Base-by-base conservation (phyloP, 2,329 filamentous ascomycete species). In the Ceratocystis huliohia region DNA sequence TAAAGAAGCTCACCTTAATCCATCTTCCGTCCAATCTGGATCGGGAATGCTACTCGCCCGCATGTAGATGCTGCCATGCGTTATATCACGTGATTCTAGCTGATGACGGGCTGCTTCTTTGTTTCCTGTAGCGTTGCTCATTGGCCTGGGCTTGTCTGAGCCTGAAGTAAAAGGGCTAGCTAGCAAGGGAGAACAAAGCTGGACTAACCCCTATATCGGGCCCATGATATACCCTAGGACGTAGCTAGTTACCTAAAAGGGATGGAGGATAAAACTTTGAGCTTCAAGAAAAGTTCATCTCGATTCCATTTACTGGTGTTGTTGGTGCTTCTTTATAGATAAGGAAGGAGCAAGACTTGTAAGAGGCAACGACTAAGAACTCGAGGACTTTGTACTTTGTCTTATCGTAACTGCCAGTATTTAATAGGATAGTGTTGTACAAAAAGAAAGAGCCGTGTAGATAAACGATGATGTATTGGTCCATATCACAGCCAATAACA, bases 1-100 rank as follows among this genome's bases (percentile, higher is more conserved):
- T 33, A 59, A 59, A 59, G 13, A 59, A 37, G 56, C 56, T n/a
- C 56, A 59, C 7, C 56, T 59, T 59, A 30, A 33, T 33, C 56
- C 28, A 59, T 59, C 17, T 20, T 41, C 28, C 25, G 28, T 33
- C 15, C 22, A 59, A 37, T 59, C 7, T 30, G 56, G 28, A 33
- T n/a, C 56, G n/a, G 28, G 8, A 59, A 59, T 59, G 25, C 56
- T 59, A 59, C 56, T 59, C 13, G 56, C 56, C 15, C 28, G 56
- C 56, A 59, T 59, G 25, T 5, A 59, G 56, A 33, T 20, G 15
- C 56, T 37, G 56, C 37, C 56, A 59, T 59, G 25, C 22, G 25
- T 59, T n/a, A 8, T 33, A 37, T 59, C 56, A 59, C 56, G 56
- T 59, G 56, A 59, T 20, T 33, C 6, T 37, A 59, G 56, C 56